Conservation (phyloP, 2,329 filamentous ascomycete species). For the Emmonsiellopsis sp. region DNA sequence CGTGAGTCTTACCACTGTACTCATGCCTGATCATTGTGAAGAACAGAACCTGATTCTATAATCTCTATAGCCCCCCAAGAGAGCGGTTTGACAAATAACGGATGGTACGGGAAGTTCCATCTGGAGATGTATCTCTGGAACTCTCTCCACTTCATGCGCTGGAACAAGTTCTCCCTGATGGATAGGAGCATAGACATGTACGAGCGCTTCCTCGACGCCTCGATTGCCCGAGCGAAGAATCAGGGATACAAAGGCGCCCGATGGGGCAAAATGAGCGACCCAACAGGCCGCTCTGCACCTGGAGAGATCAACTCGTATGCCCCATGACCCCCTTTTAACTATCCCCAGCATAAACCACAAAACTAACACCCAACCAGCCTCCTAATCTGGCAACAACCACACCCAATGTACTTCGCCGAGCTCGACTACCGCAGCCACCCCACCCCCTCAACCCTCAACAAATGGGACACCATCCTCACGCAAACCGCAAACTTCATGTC, state of each 20-base stretch:
- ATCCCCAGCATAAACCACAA: too few species aligned
- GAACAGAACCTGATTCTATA: not conserved
- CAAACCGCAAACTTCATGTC: constrained; percentile 51
- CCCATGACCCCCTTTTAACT: too few species aligned
- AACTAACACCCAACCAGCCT: constrained; percentile 18
- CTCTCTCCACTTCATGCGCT: constrained; percentile 41
- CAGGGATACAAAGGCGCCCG: constrained; percentile 37
- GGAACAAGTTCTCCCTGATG: constrained; percentile 39
- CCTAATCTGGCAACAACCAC: constrained; percentile 55
- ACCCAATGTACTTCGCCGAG: constrained; percentile 52
- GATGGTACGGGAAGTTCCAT: constrained; percentile 50
- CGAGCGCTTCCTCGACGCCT: constrained; percentile 34
- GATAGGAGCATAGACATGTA: constrained; percentile 42
- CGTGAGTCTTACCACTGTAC: constrained; percentile 7
- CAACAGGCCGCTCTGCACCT: constrained; percentile 45
- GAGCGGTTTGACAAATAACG: constrained; percentile 43
- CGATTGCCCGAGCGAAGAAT: constrained; percentile 23
- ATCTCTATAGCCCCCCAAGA: constrained; percentile 32
- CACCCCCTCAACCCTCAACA: constrained; percentile 33
- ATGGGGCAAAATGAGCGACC: constrained; percentile 50
- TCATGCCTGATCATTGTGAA: not conserved
- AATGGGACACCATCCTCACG: constrained; percentile 46
- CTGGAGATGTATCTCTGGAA: constrained; percentile 50
- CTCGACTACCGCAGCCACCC: constrained; percentile 43
- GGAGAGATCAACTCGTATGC: constrained; percentile 48